Percentiles rank a stretch among this genome's conserved stretches.
Evolutionary conservation across 2,329 filamentous ascomycete genomes (phyloP).

Genomic region (Coniochaeta sp.): DNA sequence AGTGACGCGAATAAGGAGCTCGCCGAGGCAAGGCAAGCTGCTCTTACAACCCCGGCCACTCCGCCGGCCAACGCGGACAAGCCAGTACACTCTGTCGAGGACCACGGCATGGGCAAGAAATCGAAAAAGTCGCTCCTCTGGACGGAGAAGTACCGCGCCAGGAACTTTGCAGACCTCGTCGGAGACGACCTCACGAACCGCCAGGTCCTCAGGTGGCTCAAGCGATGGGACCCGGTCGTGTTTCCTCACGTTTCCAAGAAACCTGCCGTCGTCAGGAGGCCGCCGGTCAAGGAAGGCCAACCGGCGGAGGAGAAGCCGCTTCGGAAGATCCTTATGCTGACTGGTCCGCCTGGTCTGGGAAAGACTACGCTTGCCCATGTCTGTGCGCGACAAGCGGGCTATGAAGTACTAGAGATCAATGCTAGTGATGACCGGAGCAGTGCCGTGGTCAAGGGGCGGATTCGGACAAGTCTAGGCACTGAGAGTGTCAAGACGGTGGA

Average conservation of each 20-base stretch:
- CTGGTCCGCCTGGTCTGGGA: conserved; percentile 85
- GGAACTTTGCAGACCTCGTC: conserved; percentile 84
- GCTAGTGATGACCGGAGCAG: conserved; percentile 90
- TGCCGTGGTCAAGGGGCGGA: conserved; percentile 83
- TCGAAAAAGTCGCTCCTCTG: conserved; percentile 59
- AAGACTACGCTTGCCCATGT: conserved; percentile 97
- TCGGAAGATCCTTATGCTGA: conserved; percentile 81
- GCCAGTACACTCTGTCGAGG: conserved; percentile 36
- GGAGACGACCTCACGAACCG: conserved; percentile 93
- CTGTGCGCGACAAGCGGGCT: conserved; percentile 89
- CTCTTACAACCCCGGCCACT: conserved; percentile 12
- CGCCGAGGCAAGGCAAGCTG: conserved; percentile 24
- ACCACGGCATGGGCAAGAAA: conserved; percentile 24
- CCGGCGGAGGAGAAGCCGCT: conserved; percentile 67
- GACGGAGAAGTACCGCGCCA: conserved; percentile 96
- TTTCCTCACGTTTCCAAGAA: conserved; percentile 68
- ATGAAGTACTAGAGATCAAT: conserved; percentile 95
- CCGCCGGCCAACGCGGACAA: conserved; percentile 18
- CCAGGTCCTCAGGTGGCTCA: conserved; percentile 85
- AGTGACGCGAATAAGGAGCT: conserved; percentile 60
- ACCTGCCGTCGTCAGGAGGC: conserved; percentile 39
- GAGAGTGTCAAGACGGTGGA: conserved; percentile 81
- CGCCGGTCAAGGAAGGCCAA: conserved; percentile 21
- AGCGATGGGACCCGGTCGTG: conserved; percentile 86
- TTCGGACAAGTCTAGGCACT: conserved; percentile 85